Conservation (phyloP, 805 yeast species). For the Pichia nakasei region DNA sequence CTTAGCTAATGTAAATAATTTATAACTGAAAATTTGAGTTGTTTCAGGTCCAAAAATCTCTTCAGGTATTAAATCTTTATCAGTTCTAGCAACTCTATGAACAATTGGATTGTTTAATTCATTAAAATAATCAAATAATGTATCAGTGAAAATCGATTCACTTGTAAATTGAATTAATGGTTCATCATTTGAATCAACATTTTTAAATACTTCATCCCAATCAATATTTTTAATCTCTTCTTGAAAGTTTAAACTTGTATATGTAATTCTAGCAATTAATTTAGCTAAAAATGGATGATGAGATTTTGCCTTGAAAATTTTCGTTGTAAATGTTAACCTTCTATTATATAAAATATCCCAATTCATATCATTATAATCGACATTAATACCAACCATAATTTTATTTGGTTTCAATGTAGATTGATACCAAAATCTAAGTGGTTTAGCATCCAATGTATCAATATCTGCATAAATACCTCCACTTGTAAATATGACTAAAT, state of each 20-base stretch:
- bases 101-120: constrained; percentile 19
- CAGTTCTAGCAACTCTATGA: constrained; percentile 25
- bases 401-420: constrained; percentile 16
- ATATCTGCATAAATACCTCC: constrained; percentile 62
- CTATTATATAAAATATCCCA: constrained; percentile 27
- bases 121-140: constrained; percentile 26
- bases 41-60: constrained; percentile 25
- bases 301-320: constrained; percentile 23
- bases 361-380: constrained; percentile 25
- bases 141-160: constrained; percentile 28
- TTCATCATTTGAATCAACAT: constrained; percentile 28
- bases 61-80: constrained; percentile 19
- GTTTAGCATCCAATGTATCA: constrained; percentile 48
- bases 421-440: constrained; percentile 27
- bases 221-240: constrained; percentile 18
- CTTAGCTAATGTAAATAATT: constrained; percentile 22
- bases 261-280: constrained; percentile 25
- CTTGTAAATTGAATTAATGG: constrained; percentile 28
- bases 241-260: constrained; percentile 19
- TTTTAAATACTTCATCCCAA: constrained; percentile 24
- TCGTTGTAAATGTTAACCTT: constrained; percentile 23
- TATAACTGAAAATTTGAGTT: constrained; percentile 22
- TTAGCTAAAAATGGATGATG: constrained; percentile 29
- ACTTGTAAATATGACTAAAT: constrained; percentile 38
- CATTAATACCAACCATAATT: constrained; percentile 23